Evolutionary conservation across 1,284 basidiomycete genomes (phyloP).

Genomic region (Amylostereum areolatum): DNA sequence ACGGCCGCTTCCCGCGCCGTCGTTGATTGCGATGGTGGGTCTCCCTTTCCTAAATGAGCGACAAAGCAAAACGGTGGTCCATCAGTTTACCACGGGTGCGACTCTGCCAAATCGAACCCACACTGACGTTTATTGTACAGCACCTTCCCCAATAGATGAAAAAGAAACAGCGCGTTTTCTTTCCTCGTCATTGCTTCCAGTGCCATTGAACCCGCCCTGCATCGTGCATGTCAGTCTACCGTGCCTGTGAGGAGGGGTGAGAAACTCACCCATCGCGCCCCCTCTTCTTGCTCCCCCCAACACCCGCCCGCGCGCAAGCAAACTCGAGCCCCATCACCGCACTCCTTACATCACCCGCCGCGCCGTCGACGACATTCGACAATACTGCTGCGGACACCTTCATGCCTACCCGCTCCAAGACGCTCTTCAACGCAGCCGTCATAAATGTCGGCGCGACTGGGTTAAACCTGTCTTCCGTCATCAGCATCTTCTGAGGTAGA

Average conservation of each 20-base stretch:
- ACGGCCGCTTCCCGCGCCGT: slow-evolving; percentile 50
- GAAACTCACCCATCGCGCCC: slow-evolving; percentile 18
- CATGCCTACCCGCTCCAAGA: slow-evolving; percentile 34
- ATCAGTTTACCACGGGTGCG: no score
- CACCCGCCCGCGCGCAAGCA: slow-evolving; percentile 38
- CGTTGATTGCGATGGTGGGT: slow-evolving; percentile 47
- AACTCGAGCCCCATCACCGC: slow-evolving; percentile 93
- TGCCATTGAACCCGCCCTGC: slow-evolving; percentile 25
- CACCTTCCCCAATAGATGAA: slow-evolving; percentile 91
- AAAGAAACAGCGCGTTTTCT: slow-evolving; percentile 84
- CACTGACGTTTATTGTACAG: slow-evolving; percentile 89
- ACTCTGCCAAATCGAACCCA: no score
- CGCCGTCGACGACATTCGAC: slow-evolving; percentile 70
- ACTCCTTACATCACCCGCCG: slow-evolving; percentile 88
- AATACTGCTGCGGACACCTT: slow-evolving; percentile 52
- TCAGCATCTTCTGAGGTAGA: slow-evolving; percentile 1
- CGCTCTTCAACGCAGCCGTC: slow-evolving; percentile 67
- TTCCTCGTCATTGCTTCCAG: slow-evolving; percentile 72
- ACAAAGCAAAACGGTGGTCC: background rate
- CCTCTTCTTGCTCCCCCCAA: slow-evolving; percentile 25
- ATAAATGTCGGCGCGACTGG: slow-evolving; percentile 86
- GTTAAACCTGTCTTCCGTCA: slow-evolving; percentile 63
- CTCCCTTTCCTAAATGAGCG: slow-evolving; percentile 61
- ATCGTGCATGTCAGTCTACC: slow-evolving; percentile 9
- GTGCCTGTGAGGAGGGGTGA: no score